Conservation (phyloP, 1,284 basidiomycete genomes). For the Tilletia walkeri region DNA sequence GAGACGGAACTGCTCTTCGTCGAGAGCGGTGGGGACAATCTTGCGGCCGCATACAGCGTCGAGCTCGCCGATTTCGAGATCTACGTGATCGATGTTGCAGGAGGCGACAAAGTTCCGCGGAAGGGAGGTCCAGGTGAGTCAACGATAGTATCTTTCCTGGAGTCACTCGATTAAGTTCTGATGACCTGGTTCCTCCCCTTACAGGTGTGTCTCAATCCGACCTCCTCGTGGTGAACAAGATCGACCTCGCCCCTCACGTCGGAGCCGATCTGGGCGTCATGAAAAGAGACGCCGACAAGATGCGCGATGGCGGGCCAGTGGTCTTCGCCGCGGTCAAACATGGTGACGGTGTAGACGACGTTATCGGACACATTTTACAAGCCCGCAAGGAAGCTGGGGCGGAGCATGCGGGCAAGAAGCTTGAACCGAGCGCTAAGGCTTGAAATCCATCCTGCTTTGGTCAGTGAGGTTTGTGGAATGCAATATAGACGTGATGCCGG, state of each 20-base stretch:
- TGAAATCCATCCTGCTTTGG: too few relatives aligned
- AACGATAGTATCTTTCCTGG: neutral
- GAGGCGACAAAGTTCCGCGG: conserved; percentile 95
- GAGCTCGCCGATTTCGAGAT: conserved; percentile 92
- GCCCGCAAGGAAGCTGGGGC: conserved; percentile 72
- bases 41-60: conserved; percentile 89
- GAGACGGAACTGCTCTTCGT: conserved; percentile 67
- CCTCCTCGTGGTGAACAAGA: conserved; percentile 80
- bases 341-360: conserved; percentile 75
- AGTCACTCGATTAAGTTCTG: too few relatives aligned
- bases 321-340: conserved; percentile 84
- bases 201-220: conserved; percentile 69
- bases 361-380: conserved; percentile 76
- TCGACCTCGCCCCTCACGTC: conserved; percentile 77
- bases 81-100: conserved; percentile 65
- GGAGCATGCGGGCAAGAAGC: conserved; percentile 34
- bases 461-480: too few relatives aligned
- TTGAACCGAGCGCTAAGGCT: neutral
- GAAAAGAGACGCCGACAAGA: conserved; percentile 84
- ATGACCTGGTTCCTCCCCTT: neutral
- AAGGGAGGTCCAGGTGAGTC: conserved; percentile 84
- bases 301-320: conserved; percentile 92
- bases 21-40: conserved; percentile 92
- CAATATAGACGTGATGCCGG: too few relatives aligned
- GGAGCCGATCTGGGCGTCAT: conserved; percentile 91